Evolutionary conservation across 257 asterid genomes (phyloP).

Genomic region (Nyctanthes arbortristis): DNA sequence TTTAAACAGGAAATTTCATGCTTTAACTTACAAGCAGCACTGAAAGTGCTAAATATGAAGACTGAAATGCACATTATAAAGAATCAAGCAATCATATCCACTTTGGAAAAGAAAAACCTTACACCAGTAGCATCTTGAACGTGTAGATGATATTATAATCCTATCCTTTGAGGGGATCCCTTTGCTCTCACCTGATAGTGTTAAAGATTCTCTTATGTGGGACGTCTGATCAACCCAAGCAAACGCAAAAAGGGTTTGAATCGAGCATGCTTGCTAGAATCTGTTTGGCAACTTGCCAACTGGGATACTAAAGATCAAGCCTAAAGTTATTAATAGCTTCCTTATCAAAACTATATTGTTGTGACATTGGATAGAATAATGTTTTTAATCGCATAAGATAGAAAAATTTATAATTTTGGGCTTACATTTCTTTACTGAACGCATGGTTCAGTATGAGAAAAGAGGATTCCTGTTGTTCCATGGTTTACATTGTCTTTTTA

Average conservation of each 20-base stretch:
- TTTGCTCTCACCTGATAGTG: not conserved
- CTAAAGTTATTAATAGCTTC: too few relatives aligned
- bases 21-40: constrained; percentile 2
- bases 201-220: not conserved
- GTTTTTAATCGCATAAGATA: not conserved
- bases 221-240: not conserved
- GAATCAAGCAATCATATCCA: not conserved
- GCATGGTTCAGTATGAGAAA: not conserved
- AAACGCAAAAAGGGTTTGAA: not conserved
- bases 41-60: too few relatives aligned
- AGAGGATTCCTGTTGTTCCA: not conserved
- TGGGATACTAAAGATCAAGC: not conserved
- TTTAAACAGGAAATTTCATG: constrained; percentile 14
- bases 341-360: too few relatives aligned
- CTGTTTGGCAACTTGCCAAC: too few relatives aligned
- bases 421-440: not conserved
- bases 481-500: not conserved
- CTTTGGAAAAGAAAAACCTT: not conserved
- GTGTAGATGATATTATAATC: not conserved
- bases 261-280: too few relatives aligned
- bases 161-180: not conserved
- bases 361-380: not conserved
- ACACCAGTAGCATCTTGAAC: not conserved
- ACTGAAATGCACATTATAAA: not conserved
- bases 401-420: not conserved